Evolutionary conservation across 148 eudicot genomes (phyloP).

Genomic region (Nepenthes gracilis): DNA sequence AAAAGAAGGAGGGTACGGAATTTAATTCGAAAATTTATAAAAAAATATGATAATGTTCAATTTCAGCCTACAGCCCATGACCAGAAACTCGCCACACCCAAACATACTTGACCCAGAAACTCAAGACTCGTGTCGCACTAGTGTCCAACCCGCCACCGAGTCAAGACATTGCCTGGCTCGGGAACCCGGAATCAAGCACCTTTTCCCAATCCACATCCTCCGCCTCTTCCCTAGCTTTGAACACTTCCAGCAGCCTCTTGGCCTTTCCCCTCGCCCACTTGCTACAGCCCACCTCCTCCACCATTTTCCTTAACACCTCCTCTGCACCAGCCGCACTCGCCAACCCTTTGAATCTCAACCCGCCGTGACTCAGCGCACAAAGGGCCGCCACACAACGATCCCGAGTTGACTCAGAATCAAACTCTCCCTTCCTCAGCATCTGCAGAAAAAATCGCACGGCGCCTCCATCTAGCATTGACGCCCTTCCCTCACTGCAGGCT

Average conservation of each 20-base stretch:
- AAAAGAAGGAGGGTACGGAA: no score
- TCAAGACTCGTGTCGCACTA: no score
- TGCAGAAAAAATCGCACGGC: constrained; percentile 55
- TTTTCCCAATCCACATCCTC: constrained; percentile 80
- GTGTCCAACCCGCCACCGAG: background rate
- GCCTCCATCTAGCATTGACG: constrained; percentile 68
- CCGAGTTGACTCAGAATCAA: constrained; percentile 46
- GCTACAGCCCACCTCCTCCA: constrained; percentile 18
- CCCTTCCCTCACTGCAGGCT: constrained; percentile 58
- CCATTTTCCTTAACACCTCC: constrained; percentile 44
- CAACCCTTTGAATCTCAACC: constrained; percentile 73
- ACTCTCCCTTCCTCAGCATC: constrained; percentile 34
- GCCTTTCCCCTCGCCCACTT: constrained; percentile 49
- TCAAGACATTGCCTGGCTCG: constrained; percentile 19
- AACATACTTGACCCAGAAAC: no score
- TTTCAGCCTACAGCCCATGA: no score
- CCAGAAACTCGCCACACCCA: no score
- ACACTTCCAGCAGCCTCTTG: constrained; percentile 41
- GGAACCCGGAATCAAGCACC: constrained; percentile 47
- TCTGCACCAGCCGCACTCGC: constrained; percentile 63
- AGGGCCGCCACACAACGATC: constrained; percentile 73
- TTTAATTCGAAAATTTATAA: no score
- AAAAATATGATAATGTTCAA: no score
- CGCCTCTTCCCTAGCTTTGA: constrained; percentile 59
- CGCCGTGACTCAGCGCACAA: constrained; percentile 55